phyloP scores from a whole-genome alignment of 352 stramenopile genomes.

The Pythium pyrilobum region DNA sequence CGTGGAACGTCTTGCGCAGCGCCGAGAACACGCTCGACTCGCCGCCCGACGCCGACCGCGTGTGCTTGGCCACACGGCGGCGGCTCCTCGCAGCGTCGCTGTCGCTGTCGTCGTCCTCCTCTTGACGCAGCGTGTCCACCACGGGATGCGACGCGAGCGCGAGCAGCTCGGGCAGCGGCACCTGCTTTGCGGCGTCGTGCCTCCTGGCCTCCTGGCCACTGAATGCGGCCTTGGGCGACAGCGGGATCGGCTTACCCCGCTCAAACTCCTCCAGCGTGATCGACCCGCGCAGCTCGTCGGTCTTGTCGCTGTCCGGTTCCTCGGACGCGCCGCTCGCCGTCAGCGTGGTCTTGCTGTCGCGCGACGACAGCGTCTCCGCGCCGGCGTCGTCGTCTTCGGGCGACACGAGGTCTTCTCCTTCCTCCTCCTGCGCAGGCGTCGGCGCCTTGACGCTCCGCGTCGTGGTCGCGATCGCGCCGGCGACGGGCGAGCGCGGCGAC shows the following conservation, averaged over 20 bases:
- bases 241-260: conserved; percentile 23
- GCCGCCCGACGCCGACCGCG: background rate
- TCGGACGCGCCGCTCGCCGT: conserved; percentile 3
- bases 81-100: background rate
- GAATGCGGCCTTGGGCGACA: conserved; percentile 1
- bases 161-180: conserved; percentile 18
- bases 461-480: background rate
- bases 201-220: background rate
- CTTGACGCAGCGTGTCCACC: background rate
- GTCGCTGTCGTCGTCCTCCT: conserved; percentile 2
- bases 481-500: conserved; percentile 8
- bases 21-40: conserved; percentile 20
- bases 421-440: background rate
- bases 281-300: conserved; percentile 3
- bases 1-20: conserved; percentile 19
- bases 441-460: background rate
- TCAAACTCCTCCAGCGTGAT: conserved; percentile 69
- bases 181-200: background rate
- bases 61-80: too few species aligned
- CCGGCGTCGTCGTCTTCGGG: background rate
- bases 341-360: conserved; percentile 11
- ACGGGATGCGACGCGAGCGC: conserved; percentile 24
- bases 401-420: background rate
- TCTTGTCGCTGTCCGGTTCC: background rate
- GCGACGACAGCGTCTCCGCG: background rate